These are phyloP conservation scores for Radiomyces spectabilis DNA, from an alignment of 192 early-diverging fungal species.

Conservation along the genomic window DNA sequence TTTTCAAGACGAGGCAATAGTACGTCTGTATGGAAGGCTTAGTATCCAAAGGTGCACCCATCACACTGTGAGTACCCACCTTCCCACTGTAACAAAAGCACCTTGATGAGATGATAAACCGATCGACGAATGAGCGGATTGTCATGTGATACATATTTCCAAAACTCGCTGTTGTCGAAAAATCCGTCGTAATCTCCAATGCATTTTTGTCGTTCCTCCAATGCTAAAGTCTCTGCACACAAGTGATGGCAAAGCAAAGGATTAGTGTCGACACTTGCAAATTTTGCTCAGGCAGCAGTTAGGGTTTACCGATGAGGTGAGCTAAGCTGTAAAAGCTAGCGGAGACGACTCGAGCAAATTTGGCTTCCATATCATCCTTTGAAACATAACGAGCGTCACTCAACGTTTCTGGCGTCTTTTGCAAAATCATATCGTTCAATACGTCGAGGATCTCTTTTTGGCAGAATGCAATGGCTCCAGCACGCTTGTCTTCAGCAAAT, in stretches of 20 bases:
- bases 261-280: too few species aligned
- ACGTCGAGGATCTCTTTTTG: slow-evolving; percentile 65
- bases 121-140: slow-evolving; percentile 50
- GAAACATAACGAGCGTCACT: slow-evolving; percentile 72
- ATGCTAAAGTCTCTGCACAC: slow-evolving; percentile 6
- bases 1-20: slow-evolving; percentile 34
- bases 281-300: too few species aligned
- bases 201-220: slow-evolving; percentile 15
- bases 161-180: slow-evolving; percentile 46
- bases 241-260: too few species aligned
- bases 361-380: slow-evolving; percentile 66
- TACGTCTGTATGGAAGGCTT: slow-evolving; percentile 26
- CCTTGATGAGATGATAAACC: slow-evolving; percentile 51
- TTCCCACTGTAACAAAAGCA: slow-evolving; percentile 34
- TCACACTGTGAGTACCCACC: slow-evolving; percentile 24
- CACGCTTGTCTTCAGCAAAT: slow-evolving; percentile 72
- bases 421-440: slow-evolving; percentile 57
- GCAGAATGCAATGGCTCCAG: slow-evolving; percentile 74
- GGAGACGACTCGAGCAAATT: slow-evolving; percentile 61
- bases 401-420: slow-evolving; percentile 74
- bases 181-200: slow-evolving; percentile 32
- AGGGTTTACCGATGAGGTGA: slow-evolving; percentile 42
- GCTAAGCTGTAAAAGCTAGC: slow-evolving; percentile 50
- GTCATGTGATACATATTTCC: slow-evolving; percentile 38
- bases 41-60: slow-evolving; percentile 10